Base-by-base conservation (phyloP, 768 basidiomycete species). In the Cyathus striatus region DNA sequence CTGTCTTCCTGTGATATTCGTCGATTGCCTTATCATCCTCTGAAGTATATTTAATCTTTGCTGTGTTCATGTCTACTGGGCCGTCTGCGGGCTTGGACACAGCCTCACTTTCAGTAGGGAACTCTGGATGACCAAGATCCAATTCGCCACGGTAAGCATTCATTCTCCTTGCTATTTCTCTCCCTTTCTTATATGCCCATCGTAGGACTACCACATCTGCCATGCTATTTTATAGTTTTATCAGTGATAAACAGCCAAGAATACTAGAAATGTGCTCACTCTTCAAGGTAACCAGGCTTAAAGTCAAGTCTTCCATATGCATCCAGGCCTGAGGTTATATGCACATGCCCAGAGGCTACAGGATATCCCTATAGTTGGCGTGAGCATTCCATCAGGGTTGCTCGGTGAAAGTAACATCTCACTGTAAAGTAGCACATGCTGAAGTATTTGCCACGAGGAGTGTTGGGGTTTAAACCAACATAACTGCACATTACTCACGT, bases 151-250 rank as follows among this genome's bases (percentile, higher is more conserved):
- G 60, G 48, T 65, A 73, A 22, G 49, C 38, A 4, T 62, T 52
- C 72, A 81, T 78, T 13, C 82, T 75, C 25, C 83, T 71, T 3
- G 65, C 61, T 7, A 78, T 48, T 59, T 85, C 81, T 1, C 81
- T 68, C 3, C 54, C 42, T 41, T 68, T 69, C 49, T 84, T 85
- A 56, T 82, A 84, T 0, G 53, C 64, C 68, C 76, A 76, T 41
- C 62, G 62, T 35, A 81, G 48, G 17, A 70, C 58, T 1, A 55
- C 66, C 5, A 83, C 17, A 49, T 79, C 77, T 7, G 64, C 64
- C 2, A 62, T 56, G 12, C 70, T 73, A 30, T 30, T 7, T 9
- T n/a, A n/a, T 30, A 30, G 27, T 30, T n/a, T 9, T 7, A 7
- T 30, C 7, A 7, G n/a, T 30, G 27, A n/a, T n/a, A n/a, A n/a